phyloP scores from a whole-genome alignment of 1,284 basidiomycete genomes.

The Cutaneotrichosporon arboriforme region DNA sequence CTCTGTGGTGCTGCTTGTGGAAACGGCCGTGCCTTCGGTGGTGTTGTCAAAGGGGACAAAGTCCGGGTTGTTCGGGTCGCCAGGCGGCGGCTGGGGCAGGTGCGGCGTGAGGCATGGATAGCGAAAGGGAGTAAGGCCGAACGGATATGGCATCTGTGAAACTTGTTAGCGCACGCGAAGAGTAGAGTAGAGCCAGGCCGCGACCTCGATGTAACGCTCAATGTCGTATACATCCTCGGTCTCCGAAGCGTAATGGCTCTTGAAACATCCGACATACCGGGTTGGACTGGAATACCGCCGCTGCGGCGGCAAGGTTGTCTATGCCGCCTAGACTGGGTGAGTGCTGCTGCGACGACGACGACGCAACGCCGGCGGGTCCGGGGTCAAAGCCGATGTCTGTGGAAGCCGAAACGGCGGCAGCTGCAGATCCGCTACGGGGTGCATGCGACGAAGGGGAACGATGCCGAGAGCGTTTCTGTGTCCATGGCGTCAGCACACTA shows the following conservation, averaged over 20 bases:
- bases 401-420: neutral
- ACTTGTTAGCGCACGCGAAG: neutral
- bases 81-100: constrained; percentile 26
- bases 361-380: neutral
- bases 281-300: constrained; percentile 14
- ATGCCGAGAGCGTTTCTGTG: constrained; percentile 17
- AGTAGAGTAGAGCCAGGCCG: no score
- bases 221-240: no score
- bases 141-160: constrained; percentile 22
- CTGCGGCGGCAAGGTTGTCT: constrained; percentile 23
- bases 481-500: neutral
- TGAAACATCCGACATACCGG: constrained; percentile 7
- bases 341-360: constrained; percentile 2
- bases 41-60: constrained; percentile 29
- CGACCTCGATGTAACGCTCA: neutral
- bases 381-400: no score
- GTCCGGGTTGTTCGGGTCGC: constrained; percentile 26
- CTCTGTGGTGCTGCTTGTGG: neutral
- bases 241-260: no score
- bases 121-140: constrained; percentile 34
- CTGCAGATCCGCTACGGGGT: neutral
- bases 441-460: constrained; percentile 8
- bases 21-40: constrained; percentile 2
- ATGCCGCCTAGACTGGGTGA: constrained; percentile 16
- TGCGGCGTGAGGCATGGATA: constrained; percentile 30